These are phyloP conservation scores for Cyclostephanos tholiformis DNA, from an alignment of 108 stramenopile genomes.

Conservation along the genomic window DNA sequence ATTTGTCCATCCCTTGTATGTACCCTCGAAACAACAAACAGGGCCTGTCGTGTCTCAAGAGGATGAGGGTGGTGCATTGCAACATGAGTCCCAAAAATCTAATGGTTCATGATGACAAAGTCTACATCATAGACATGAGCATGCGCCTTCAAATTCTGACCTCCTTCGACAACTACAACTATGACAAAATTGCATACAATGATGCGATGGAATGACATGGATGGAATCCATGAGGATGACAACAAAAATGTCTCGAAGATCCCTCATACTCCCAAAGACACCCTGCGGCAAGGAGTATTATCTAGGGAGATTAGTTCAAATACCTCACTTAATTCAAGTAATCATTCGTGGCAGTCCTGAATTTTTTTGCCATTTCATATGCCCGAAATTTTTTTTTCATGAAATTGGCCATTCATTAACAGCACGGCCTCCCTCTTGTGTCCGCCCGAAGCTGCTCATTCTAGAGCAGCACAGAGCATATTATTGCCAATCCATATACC, in stretches of 20 bases:
- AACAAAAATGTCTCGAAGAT: conserved; percentile 36
- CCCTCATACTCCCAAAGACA: conserved; percentile 72
- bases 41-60: conserved; percentile 84
- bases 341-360: no score
- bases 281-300: conserved; percentile 93
- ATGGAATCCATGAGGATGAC: not conserved
- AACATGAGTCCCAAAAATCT: conserved; percentile 92
- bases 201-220: not conserved
- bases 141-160: conserved; percentile 88
- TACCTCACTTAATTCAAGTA: no score
- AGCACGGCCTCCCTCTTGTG: no score
- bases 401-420: no score
- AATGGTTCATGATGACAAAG: conserved; percentile 63
- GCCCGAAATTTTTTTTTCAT: no score
- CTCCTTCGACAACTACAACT: not conserved
- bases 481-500: no score
- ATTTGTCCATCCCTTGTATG: no score
- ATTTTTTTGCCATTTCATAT: no score
- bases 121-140: conserved; percentile 92
- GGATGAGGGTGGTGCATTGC: conserved; percentile 84
- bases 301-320: no score
- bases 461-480: no score
- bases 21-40: not conserved
- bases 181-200: not conserved
- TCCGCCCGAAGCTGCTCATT: no score